Percentiles rank a stretch among this genome's conserved stretches.
Evolutionary conservation across 768 basidiomycete genomes (phyloP).

Genomic region (Mycena pura): DNA sequence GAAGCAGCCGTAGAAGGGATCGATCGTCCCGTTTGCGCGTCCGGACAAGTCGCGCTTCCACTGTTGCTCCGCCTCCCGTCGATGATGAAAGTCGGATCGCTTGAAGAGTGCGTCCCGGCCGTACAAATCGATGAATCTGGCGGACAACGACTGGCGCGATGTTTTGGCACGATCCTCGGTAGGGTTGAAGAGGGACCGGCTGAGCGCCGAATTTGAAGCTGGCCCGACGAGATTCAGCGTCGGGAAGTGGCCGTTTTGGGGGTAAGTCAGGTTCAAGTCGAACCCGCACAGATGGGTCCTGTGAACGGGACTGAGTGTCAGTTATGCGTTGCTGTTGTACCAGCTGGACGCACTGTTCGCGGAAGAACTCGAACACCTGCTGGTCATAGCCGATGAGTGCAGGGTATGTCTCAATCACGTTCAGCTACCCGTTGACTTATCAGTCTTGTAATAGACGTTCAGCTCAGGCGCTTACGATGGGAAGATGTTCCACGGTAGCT

Average conservation of each 20-base stretch:
- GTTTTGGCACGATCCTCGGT: slow-evolving; percentile 5
- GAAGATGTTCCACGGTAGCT: slow-evolving; percentile 41
- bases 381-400: slow-evolving; percentile 60
- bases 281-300: slow-evolving; percentile 55
- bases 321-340: neutral
- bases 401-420: slow-evolving; percentile 43
- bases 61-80: slow-evolving; percentile 3
- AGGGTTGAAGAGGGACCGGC: slow-evolving; percentile 8
- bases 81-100: slow-evolving; percentile 3
- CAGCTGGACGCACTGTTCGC: slow-evolving; percentile 47
- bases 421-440: neutral
- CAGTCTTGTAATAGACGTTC: neutral
- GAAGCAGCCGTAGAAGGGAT: slow-evolving; percentile 50
- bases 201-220: neutral
- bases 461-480: slow-evolving; percentile 36
- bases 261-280: slow-evolving; percentile 56
- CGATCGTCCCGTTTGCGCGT: slow-evolving; percentile 46
- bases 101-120: slow-evolving; percentile 7
- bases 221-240: slow-evolving; percentile 6
- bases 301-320: neutral
- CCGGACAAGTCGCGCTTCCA: slow-evolving; percentile 35
- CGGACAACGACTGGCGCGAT: slow-evolving; percentile 4
- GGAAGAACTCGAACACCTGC: slow-evolving; percentile 52
- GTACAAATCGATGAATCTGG: slow-evolving; percentile 7
- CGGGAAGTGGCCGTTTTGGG: slow-evolving; percentile 48